Evolutionary conservation across 345 rosid species (phyloP).

Genomic region (Leavenworthia alabamica): DNA sequence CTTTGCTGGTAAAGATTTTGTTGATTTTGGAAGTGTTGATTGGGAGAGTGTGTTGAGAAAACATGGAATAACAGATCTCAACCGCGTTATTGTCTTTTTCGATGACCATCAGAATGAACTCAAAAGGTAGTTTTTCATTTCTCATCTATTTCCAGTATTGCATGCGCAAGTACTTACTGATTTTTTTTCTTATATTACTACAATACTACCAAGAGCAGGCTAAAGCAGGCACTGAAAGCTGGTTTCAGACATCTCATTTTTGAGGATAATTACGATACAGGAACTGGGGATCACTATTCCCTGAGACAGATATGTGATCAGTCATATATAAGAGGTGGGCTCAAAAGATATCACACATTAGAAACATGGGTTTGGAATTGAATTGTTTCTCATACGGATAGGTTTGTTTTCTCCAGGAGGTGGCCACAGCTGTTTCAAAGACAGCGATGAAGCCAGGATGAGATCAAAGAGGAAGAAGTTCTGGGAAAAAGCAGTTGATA

Average conservation of each 20-base stretch:
- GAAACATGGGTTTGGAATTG: background rate
- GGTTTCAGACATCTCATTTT: slow-evolving; percentile 90
- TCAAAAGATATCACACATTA: background rate
- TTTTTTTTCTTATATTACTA: slow-evolving; percentile 13
- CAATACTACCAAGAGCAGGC: slow-evolving; percentile 42
- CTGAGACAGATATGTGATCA: slow-evolving; percentile 97
- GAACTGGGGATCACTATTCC: slow-evolving; percentile 97
- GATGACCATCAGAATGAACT: slow-evolving; percentile 98
- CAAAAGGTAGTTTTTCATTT: slow-evolving; percentile 51
- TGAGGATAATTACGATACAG: slow-evolving; percentile 98
- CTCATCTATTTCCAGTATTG: background rate
- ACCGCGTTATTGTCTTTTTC: slow-evolving; percentile 68
- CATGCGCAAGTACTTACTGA: background rate
- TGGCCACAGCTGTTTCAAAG: slow-evolving; percentile 91
- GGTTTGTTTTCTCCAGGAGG: slow-evolving; percentile 54
- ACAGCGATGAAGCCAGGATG: slow-evolving; percentile 85
- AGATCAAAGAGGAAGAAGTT: slow-evolving; percentile 74
- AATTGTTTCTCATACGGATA: slow-evolving; percentile 4
- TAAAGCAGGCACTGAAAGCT: slow-evolving; percentile 71
- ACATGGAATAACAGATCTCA: slow-evolving; percentile 56
- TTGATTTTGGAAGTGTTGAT: slow-evolving; percentile 87
- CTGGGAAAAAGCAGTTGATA: slow-evolving; percentile 93
- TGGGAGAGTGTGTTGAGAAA: slow-evolving; percentile 67
- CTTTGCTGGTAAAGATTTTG: slow-evolving; percentile 94
- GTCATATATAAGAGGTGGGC: slow-evolving; percentile 65